A percentile compares a stretch with the other conserved stretches of the same genome.
These are phyloP conservation scores for Zoysia pacifica DNA, from an alignment of 176 grass and related monocot genomes.

Conservation along the genomic window DNA sequence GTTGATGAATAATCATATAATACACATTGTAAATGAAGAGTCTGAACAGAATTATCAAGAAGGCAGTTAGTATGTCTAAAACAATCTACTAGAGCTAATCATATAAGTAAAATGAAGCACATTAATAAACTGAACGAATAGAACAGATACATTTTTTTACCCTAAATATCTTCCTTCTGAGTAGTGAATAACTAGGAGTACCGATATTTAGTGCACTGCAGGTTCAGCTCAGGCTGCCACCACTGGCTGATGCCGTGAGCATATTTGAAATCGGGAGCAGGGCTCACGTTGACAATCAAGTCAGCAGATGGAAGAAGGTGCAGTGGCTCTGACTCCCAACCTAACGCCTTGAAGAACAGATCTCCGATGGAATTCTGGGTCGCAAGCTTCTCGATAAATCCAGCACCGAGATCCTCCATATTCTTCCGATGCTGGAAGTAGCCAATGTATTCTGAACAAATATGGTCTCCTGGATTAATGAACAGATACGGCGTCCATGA, in stretches of 20 bases:
- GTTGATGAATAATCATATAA: conserved; percentile 1
- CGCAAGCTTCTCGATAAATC: conserved; percentile 83
- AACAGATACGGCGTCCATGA: conserved; percentile 80
- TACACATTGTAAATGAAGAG: not conserved
- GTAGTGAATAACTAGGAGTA: conserved; percentile 44
- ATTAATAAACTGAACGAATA: conserved; percentile 20
- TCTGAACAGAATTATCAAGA: not conserved
- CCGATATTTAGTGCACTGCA: conserved; percentile 64
- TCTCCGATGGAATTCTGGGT: conserved; percentile 80
- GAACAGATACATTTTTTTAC: not conserved
- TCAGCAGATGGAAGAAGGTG: conserved; percentile 94
- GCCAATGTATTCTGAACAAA: conserved; percentile 93
- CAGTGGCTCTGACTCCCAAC: conserved; percentile 84
- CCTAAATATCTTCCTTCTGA: conserved; percentile 9
- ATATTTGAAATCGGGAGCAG: conserved; percentile 66
- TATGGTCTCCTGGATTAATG: conserved; percentile 76
- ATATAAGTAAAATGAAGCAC: conserved; percentile 6
- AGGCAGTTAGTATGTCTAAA: conserved; percentile 25
- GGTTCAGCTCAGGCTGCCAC: conserved; percentile 71
- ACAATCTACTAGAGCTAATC: not conserved
- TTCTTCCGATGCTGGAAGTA: conserved; percentile 89
- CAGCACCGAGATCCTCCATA: conserved; percentile 89
- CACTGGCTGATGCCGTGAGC: conserved; percentile 94
- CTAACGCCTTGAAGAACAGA: conserved; percentile 74
- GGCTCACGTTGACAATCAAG: conserved; percentile 66